Base-by-base conservation (phyloP, 129 eudicot genomes). In the Mikania micrantha region DNA sequence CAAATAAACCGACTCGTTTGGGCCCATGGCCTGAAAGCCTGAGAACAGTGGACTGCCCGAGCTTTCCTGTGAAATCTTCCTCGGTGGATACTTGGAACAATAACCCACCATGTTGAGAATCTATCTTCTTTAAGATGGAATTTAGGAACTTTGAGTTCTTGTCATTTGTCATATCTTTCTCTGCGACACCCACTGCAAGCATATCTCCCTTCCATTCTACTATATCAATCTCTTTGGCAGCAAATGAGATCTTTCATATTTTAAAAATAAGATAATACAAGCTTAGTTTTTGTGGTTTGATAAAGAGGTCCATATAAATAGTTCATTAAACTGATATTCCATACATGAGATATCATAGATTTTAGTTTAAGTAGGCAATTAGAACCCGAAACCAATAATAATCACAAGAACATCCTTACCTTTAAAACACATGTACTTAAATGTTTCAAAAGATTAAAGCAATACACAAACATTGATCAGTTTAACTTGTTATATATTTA, bases 141-240 rank as follows among this genome's bases (percentile, higher is more conserved):
- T 93, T 93, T 70, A 84, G 82, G 78, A 86, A 93, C 53, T 93
- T 93, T 39, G 84, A 79, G 75, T 78, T 77, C n/a, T 52, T 80
- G 44, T 84, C 95, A 75, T 83, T 84, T 20, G 74, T 75, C 90
- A 78, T 71, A 75, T 93, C 96, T 74, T 84, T 86, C 84, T 93
- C 99, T n/a, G 88, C 64, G 61, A 84, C 93, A 59, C 95, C 96
- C 2, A 93, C 88, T 7, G 95, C 99, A 56, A 93, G 96, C 57
- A 93, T 73, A 67, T 89, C 99, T 29, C 96, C 99, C 69, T 93
- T 93, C 99, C 99, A 93, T 83, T 86, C 96, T 16, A 80, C 73
- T 76, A 81, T 79, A 78, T 93, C 84, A 34, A 73, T 64, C 49
- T 89, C 99, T 89, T 93, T 93, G 10, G 87, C 96, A 29, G 85